Percentiles rank a stretch among this genome's conserved stretches.
These are phyloP conservation scores for Xylariaceae sp. DNA, from an alignment of 2,329 filamentous ascomycete genomes.

Conservation along the genomic window DNA sequence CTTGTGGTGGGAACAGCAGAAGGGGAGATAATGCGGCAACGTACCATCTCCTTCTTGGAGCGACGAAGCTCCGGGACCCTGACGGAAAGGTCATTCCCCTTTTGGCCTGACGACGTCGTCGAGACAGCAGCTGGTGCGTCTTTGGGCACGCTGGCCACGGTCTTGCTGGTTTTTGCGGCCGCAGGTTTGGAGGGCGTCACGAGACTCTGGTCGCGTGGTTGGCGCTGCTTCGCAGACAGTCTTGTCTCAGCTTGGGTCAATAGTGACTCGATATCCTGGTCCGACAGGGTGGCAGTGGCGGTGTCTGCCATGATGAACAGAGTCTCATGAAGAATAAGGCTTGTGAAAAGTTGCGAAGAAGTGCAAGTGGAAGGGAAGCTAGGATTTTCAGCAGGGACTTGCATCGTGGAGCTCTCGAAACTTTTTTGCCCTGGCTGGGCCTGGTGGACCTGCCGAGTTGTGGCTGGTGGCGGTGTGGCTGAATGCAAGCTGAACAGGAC, in stretches of 20 bases:
- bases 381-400: too few relatives aligned
- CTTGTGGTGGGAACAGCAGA: conserved; percentile 5
- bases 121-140: conserved; percentile 1
- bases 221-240: conserved; percentile 28
- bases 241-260: conserved; percentile 56
- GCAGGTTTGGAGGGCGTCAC: conserved; percentile 25
- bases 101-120: conserved; percentile 5
- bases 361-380: too few relatives aligned
- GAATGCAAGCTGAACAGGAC: not conserved
- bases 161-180: conserved; percentile 10
- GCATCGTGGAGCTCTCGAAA: too few relatives aligned
- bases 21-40: conserved; percentile 7
- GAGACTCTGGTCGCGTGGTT: conserved; percentile 20
- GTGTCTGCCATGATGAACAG: conserved; percentile 20
- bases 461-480: not conserved
- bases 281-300: conserved; percentile 41
- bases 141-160: conserved; percentile 6
- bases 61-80: conserved; percentile 19
- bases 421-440: too few relatives aligned
- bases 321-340: too few relatives aligned
- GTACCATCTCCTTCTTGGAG: conserved; percentile 25
- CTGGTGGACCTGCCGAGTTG: too few relatives aligned
- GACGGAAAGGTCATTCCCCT: conserved; percentile 17
- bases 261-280: conserved; percentile 56
- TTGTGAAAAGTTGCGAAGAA: too few relatives aligned